Percentiles rank a stretch among this genome's conserved stretches.
phyloP scores from a whole-genome alignment of 495 filamentous ascomycete genomes.

The Daldinia vernicosa region DNA sequence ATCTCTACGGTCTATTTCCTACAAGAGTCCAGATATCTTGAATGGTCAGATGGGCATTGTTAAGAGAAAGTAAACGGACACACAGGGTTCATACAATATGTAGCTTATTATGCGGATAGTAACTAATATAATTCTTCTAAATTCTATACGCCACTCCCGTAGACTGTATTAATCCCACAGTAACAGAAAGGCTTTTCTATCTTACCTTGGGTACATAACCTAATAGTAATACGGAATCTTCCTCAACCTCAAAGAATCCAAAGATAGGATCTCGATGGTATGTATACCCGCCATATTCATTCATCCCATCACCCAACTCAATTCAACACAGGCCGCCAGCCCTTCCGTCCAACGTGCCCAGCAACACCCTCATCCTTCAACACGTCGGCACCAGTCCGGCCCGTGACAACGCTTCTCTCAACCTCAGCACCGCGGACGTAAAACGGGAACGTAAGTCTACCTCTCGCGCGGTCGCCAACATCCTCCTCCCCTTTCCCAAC shows the following conservation, averaged over 20 bases:
- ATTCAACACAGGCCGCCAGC: slow-evolving; percentile 66
- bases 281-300: neutral
- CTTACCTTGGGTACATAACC: neutral
- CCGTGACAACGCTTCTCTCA: slow-evolving; percentile 71
- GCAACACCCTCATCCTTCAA: slow-evolving; percentile 66
- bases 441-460: slow-evolving; percentile 60
- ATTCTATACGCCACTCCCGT: neutral
- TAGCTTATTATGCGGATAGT: neutral
- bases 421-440: slow-evolving; percentile 64
- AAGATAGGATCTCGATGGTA: neutral
- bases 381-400: slow-evolving; percentile 63
- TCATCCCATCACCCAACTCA: slow-evolving; percentile 26
- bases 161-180: neutral
- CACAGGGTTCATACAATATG: neutral
- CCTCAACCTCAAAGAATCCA: neutral
- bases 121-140: neutral
- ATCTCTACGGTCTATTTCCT: neutral
- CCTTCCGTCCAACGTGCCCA: slow-evolving; percentile 62
- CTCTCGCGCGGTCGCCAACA: slow-evolving; percentile 32
- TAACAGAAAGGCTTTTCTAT: neutral
- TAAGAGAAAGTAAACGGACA: neutral
- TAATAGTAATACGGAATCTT: neutral
- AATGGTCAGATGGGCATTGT: neutral
- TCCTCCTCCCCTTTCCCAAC: slow-evolving; percentile 30
- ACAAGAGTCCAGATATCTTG: neutral